A percentile compares a stretch with the other conserved stretches of the same genome.
Evolutionary conservation across 352 stramenopile species (phyloP).

Genomic region (Globisporangium solare): DNA sequence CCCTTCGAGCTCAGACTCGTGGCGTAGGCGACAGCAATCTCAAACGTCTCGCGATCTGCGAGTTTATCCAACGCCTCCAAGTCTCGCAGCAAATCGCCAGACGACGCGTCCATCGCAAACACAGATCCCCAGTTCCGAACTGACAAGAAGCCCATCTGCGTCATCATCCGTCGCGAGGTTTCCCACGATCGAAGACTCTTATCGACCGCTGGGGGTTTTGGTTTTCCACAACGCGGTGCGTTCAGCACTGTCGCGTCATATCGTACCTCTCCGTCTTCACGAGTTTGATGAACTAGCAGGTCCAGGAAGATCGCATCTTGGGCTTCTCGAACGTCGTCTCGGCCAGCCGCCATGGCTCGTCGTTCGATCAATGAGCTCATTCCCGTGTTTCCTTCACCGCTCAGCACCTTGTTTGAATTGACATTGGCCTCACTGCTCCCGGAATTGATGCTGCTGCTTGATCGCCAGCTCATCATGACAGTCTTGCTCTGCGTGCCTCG

Average conservation of each 20-base stretch:
- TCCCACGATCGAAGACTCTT: slow-evolving; percentile 60
- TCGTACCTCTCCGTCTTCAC: slow-evolving; percentile 38
- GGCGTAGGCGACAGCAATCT: slow-evolving; percentile 75
- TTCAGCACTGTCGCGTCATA: slow-evolving; percentile 15
- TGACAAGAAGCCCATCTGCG: slow-evolving; percentile 74
- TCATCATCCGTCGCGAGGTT: slow-evolving; percentile 79
- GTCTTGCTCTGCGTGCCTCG: slow-evolving; percentile 52
- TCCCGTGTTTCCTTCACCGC: slow-evolving; percentile 69
- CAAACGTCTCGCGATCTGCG: slow-evolving; percentile 73
- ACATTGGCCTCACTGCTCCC: slow-evolving; percentile 12
- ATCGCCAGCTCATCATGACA: slow-evolving; percentile 71
- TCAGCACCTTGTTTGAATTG: slow-evolving; percentile 28
- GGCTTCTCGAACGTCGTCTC: slow-evolving; percentile 44
- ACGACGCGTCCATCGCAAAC: slow-evolving; percentile 66
- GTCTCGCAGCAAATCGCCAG: slow-evolving; percentile 53
- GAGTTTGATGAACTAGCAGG: slow-evolving; percentile 51
- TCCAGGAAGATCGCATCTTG: slow-evolving; percentile 69
- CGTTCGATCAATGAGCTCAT: slow-evolving; percentile 61
- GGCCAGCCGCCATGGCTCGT: slow-evolving; percentile 44
- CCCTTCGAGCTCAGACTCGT: slow-evolving; percentile 60
- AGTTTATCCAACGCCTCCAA: slow-evolving; percentile 73
- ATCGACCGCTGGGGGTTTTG: slow-evolving; percentile 49
- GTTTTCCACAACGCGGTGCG: slow-evolving; percentile 24
- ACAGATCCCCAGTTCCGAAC: slow-evolving; percentile 83
- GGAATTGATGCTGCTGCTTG: slow-evolving; percentile 11